phyloP scores from a whole-genome alignment of 2,329 filamentous ascomycete genomes.

The Cladosporium sp. region DNA sequence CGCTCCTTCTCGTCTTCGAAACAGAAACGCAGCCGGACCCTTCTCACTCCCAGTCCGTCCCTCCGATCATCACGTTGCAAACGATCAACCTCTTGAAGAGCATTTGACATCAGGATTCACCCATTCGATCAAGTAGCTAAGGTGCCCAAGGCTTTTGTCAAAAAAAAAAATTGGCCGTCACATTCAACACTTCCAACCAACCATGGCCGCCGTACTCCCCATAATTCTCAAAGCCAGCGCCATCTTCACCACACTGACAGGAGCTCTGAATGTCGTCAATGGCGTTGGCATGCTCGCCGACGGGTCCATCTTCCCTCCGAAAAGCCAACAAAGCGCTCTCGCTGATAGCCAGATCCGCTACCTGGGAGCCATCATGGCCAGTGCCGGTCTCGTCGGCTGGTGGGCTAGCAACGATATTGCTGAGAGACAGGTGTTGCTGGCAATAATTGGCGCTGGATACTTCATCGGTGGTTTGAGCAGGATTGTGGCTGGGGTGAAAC shows the following conservation, averaged over 20 bases:
- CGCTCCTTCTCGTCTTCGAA: no score
- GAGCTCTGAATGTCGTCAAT: neutral
- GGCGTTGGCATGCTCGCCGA: neutral
- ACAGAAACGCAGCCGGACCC: no score
- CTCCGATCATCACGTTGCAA: no score
- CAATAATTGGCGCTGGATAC: neutral
- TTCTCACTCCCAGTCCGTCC: no score
- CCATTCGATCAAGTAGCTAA: no score
- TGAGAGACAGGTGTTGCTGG: neutral
- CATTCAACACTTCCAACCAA: neutral
- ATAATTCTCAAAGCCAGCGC: neutral
- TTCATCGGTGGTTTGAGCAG: neutral
- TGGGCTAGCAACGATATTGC: neutral
- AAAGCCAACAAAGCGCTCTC: neutral
- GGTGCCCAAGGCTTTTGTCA: neutral
- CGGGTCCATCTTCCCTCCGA: neutral
- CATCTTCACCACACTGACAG: neutral
- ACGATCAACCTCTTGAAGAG: no score
- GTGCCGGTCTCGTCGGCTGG: neutral
- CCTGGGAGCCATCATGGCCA: neutral
- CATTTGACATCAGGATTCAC: no score
- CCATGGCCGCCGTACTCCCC: neutral
- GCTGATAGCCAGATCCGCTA: slow-evolving; percentile 4
- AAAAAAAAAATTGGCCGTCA: neutral
- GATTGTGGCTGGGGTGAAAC: neutral